Evolutionary conservation across 192 early-diverging fungal species (phyloP), one percentile per base, ranked within the genome.

Genomic region (Backusella macrospora): DNA sequence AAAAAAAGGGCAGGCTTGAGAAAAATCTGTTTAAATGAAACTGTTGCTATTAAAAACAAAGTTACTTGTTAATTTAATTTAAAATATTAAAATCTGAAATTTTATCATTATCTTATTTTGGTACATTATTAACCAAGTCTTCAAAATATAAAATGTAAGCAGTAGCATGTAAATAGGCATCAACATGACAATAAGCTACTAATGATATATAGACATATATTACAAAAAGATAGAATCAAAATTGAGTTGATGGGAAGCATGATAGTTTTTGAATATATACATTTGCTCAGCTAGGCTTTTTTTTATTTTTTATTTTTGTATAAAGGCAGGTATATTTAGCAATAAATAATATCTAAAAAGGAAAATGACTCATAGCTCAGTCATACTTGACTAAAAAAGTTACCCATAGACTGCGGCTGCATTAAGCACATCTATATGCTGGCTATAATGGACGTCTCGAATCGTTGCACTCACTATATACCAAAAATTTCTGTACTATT

Each of bases 321-420:
- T 10, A 52, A 21, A 3, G n/a, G 16, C 16, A 49, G 47, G 47
- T 49, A 49, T 49, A 52, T 52, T 23, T 52, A 52, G 49, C 18
- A 21, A 52, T 52, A n/a, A n/a, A 52, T 52, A 52, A 10, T n/a
- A 52, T 52, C 49, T 18, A 52, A 52, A 52, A 52, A 52, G 18
- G 8, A 52, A 52, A 52, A 52, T 7, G n/a, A n/a, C 21, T 23
- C n/a, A 52, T 52, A 52, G 49, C 49, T 52, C 49, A 52, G 49
- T 34, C 29, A 34, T 52, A 52, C n/a, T 18, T 18, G 49, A 10
- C n/a, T 8, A 52, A 52, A 52, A 52, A 21, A 7, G 18, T 52
- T 52, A 52, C 49, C 49, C 49, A 52, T 0, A 3, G 21, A 52
- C 49, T 52, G 49, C 49, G 49, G 49, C 18, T 52, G 5, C 49